phyloP scores from a whole-genome alignment of 2,329 filamentous ascomycete species.

The Malbranchea cinnamomea region DNA sequence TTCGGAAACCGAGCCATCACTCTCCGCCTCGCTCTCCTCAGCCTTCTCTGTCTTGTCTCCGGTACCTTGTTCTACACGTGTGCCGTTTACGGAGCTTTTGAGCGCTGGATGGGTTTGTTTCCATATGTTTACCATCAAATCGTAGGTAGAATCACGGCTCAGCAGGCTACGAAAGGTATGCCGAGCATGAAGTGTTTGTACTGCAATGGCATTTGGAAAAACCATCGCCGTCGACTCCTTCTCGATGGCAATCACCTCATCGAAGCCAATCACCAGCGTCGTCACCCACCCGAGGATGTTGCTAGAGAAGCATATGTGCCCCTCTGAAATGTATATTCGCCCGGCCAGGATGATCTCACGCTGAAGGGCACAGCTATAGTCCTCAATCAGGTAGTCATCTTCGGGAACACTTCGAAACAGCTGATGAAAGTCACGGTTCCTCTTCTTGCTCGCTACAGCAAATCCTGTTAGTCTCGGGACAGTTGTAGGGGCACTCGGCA shows the following conservation, averaged over 20 bases:
- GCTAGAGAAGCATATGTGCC: conserved; percentile 95
- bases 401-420: conserved; percentile 94
- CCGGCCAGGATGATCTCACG: conserved; percentile 91
- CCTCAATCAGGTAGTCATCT: conserved; percentile 94
- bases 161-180: conserved; percentile 94
- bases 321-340: conserved; percentile 88
- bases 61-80: conserved; percentile 61
- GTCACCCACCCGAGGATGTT: conserved; percentile 98
- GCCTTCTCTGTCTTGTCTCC: conserved; percentile 84
- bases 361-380: conserved; percentile 93
- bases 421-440: conserved; percentile 87
- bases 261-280: conserved; percentile 93
- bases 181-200: conserved; percentile 86
- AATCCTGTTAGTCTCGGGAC: conserved; percentile 80
- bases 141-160: conserved; percentile 88
- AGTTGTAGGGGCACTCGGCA: conserved; percentile 42
- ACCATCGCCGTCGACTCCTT: conserved; percentile 91
- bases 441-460: conserved; percentile 87
- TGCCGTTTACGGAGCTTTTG: conserved; percentile 80
- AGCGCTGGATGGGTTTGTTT: conserved; percentile 88
- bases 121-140: conserved; percentile 96
- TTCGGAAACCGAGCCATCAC: conserved; percentile 63
- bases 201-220: conserved; percentile 95
- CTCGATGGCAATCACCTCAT: conserved; percentile 92
- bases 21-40: conserved; percentile 57